phyloP scores from a whole-genome alignment of 176 grass and related monocot genomes.

The Stipa capillata region DNA sequence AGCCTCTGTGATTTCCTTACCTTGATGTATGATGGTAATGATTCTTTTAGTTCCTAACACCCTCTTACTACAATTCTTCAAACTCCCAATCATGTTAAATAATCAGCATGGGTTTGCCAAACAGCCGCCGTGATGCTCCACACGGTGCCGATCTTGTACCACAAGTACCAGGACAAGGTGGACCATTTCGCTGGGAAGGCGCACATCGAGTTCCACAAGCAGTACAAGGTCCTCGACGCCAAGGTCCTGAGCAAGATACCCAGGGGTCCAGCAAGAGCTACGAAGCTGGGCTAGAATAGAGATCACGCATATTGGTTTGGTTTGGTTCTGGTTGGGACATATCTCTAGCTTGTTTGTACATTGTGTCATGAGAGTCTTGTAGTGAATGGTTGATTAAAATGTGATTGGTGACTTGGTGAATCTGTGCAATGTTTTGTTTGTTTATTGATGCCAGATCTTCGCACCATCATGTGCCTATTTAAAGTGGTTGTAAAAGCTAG shows the following conservation, averaged over 20 bases:
- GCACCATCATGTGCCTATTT: neutral
- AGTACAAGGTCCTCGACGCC: conserved; percentile 45
- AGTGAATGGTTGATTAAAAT: neutral
- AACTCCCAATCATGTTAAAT: neutral
- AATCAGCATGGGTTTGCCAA: neutral
- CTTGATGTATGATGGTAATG: conserved; percentile 67
- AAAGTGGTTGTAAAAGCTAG: neutral
- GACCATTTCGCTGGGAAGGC: conserved; percentile 60
- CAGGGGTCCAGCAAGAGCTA: conserved; percentile 36
- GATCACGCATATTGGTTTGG: neutral
- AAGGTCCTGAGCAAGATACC: conserved; percentile 88
- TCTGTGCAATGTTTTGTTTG: neutral
- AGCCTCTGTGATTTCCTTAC: conserved; percentile 59
- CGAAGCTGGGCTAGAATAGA: conserved; percentile 40
- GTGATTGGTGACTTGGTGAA: neutral
- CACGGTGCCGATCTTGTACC: conserved; percentile 65
- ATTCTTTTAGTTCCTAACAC: neutral
- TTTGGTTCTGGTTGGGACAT: neutral
- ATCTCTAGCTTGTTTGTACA: neutral
- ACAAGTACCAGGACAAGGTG: conserved; percentile 74
- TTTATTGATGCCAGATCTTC: neutral
- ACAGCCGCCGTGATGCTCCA: conserved; percentile 52
- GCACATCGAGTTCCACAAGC: conserved; percentile 38
- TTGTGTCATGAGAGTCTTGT: neutral
- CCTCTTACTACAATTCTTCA: neutral